These are phyloP conservation scores for Candida khao-thaluensis DNA, from an alignment of 805 yeast species.

Conservation along the genomic window DNA sequence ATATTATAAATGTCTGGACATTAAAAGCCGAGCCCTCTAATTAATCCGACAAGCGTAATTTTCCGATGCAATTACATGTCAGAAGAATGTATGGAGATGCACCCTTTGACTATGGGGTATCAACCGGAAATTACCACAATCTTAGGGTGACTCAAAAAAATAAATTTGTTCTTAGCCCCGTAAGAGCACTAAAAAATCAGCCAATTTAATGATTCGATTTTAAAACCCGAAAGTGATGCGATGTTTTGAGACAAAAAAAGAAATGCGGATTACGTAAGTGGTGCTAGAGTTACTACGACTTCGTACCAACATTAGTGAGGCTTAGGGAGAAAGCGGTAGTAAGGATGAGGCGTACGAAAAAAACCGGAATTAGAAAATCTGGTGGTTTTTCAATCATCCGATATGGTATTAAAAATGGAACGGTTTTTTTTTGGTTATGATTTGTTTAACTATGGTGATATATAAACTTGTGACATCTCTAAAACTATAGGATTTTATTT, in stretches of 20 bases:
- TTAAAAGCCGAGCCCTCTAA: slow-evolving; percentile 4
- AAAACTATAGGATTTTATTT: no score
- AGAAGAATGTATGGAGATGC: no score
- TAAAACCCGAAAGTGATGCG: background rate
- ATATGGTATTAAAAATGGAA: slow-evolving; percentile 7
- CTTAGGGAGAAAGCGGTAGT: background rate
- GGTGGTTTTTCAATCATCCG: slow-evolving; percentile 10
- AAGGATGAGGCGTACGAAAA: background rate
- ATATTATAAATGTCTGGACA: slow-evolving; percentile 1
- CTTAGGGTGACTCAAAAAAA: no score
- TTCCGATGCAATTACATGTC: slow-evolving; percentile 1
- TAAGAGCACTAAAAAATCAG: slow-evolving; percentile 6
- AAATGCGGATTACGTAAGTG: slow-evolving; percentile 1
- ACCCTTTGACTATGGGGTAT: slow-evolving; percentile 6
- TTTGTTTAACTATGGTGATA: background rate
- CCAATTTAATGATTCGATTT: slow-evolving; percentile 8
- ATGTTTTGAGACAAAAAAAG: background rate
- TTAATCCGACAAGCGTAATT: background rate
- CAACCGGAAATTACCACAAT: background rate
- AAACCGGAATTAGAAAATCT: slow-evolving; percentile 7
- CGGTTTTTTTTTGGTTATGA: slow-evolving; percentile 5
- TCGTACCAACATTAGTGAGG: background rate
- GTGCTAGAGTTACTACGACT: background rate
- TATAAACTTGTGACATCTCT: background rate
- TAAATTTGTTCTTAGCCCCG: no score